Evolutionary conservation across 371 early-diverging fungal genomes (phyloP).

Genomic region (Mortierella sp.): DNA sequence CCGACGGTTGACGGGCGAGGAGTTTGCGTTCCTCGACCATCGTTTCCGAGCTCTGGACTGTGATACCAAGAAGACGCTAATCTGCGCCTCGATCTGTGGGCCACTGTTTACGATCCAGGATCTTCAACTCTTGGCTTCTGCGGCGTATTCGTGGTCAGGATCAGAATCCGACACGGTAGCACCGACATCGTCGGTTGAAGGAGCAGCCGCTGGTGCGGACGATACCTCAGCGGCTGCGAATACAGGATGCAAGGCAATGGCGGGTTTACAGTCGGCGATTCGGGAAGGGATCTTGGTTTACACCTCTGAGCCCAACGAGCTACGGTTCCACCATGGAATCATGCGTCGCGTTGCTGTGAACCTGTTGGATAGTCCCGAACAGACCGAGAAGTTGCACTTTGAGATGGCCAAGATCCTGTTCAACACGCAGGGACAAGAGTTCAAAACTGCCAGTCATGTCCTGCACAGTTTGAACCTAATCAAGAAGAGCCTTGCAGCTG

Average conservation of each 20-base stretch:
- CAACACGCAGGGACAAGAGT: conserved; percentile 36
- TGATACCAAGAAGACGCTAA: conserved; percentile 38
- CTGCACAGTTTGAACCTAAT: conserved; percentile 36
- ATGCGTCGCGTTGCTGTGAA: conserved; percentile 47
- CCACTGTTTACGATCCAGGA: conserved; percentile 37
- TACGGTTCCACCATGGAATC: conserved; percentile 45
- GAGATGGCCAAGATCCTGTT: conserved; percentile 43
- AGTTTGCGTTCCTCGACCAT: conserved; percentile 32
- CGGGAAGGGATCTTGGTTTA: conserved; percentile 49
- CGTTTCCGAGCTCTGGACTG: conserved; percentile 38
- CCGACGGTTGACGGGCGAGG: conserved; percentile 47
- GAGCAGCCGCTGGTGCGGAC: neutral
- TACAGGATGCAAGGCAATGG: conserved; percentile 44
- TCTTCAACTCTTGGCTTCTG: conserved; percentile 29
- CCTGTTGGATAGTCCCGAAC: conserved; percentile 26
- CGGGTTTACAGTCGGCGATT: conserved; percentile 43
- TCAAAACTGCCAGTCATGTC: conserved; percentile 39
- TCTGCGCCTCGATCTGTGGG: conserved; percentile 54
- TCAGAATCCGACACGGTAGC: neutral
- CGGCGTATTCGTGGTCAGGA: conserved; percentile 20
- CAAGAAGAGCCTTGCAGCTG: conserved; percentile 26
- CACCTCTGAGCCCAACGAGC: conserved; percentile 26
- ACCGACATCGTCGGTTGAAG: neutral
- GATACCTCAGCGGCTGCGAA: conserved; percentile 10
- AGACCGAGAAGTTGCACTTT: conserved; percentile 39